Base-by-base conservation (phyloP, 192 early-diverging fungal genomes). In the Backusella macrospora region DNA sequence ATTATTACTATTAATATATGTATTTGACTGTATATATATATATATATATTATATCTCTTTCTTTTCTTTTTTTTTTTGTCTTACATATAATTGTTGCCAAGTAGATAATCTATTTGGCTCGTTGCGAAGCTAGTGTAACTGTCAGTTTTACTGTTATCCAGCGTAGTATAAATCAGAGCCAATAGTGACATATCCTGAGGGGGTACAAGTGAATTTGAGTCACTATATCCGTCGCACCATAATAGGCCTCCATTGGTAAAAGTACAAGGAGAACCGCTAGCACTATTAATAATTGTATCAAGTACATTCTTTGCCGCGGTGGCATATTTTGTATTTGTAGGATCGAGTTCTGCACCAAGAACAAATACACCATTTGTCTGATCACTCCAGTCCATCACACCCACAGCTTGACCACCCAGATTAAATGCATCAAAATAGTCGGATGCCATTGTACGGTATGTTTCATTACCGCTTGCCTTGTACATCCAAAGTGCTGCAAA, bases 401-500 rank as follows among this genome's bases (percentile, higher is more conserved):
- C 68, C 37, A 62, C 62, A 18, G 72, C 38, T 8, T 66, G 66
- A 5, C 34, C 37, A 21, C 43, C 52, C 18, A 81, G 43, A 23
- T 81, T 79, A 49, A 85, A 80, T 8, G 68, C 70, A 29, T 88
- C 70, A 38, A 86, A 80, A 26, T 86, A 87, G 10, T 70, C 77
- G 65, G 71, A 49, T 5, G 87, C 87, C 45, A 82, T 84, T 34
- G 76, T 46, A 62, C 81, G 70, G 65, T 89, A 90, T 4, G 48
- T 73, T 15, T 71, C 5, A 45, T 85, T 75, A 13, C 79, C 78
- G 4, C 86, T 87, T 3, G 86, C 80, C 21, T 71, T 76, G 76
- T 81, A 86, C 71, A 90, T 77, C 88, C 88, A 90, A 8, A 84
- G 76, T 21, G 87, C 86, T 46, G 79, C 87, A 80, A 75, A 90